Percentiles rank a stretch among this genome's conserved stretches.
Evolutionary conservation across 495 filamentous ascomycete genomes (phyloP).

Genomic region (Penicillium daleae): DNA sequence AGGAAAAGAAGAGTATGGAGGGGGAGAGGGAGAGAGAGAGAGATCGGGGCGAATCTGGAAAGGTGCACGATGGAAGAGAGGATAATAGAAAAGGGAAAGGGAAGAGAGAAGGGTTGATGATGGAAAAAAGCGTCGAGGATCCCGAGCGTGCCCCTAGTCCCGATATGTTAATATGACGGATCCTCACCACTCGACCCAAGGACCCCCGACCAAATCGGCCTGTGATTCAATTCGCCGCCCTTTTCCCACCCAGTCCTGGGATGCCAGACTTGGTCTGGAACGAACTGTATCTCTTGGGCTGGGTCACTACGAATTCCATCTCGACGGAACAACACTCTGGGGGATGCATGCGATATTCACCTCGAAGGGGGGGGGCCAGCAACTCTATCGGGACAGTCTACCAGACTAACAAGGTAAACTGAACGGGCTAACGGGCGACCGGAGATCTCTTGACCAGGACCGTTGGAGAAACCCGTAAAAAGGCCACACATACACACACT

Average conservation of each 20-base stretch:
- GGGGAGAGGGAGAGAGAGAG: too few species aligned
- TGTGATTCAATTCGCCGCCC: constrained; percentile 1
- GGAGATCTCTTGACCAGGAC: not conserved
- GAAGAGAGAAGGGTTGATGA: constrained; percentile 25
- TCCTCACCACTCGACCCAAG: constrained; percentile 43
- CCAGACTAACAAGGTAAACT: not conserved
- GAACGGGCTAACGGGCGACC: not conserved
- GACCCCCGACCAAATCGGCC: not conserved
- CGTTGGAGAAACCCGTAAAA: not conserved
- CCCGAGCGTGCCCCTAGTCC: constrained; percentile 52
- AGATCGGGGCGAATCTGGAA: too few species aligned
- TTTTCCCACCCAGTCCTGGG: too few species aligned
- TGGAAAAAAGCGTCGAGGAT: constrained; percentile 43
- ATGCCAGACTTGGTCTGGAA: too few species aligned
- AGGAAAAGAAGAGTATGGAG: constrained; percentile 23
- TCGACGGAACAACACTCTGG: too few species aligned
- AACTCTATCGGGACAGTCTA: not conserved
- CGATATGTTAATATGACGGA: constrained; percentile 56
- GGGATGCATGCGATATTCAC: not conserved
- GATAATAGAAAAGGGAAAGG: constrained; percentile 26
- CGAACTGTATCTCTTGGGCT: not conserved
- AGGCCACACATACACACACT: too few species aligned
- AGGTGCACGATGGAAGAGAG: constrained; percentile 17
- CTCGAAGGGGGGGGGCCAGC: not conserved
- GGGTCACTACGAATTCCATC: not conserved